These are phyloP conservation scores for Eimeria praecox DNA, from an alignment of 169 alveolate genomes.

Conservation along the genomic window DNA sequence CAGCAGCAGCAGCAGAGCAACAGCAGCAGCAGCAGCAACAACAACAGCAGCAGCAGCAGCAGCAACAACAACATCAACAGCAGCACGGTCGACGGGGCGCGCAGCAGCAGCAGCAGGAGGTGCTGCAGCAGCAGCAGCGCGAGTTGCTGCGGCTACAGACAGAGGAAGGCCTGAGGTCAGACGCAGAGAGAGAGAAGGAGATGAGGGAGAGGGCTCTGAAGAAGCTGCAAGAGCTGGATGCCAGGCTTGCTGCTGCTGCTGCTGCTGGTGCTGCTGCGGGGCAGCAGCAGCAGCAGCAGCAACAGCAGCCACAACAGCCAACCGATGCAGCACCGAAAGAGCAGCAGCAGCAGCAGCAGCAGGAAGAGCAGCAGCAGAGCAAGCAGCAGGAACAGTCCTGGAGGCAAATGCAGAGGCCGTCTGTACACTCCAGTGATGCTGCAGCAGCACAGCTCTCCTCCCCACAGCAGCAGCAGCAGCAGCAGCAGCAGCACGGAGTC, in stretches of 20 bases:
- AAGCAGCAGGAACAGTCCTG: slow-evolving; percentile 42
- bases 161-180: slow-evolving; percentile 46
- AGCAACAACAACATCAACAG: slow-evolving; percentile 21
- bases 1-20: slow-evolving; percentile 32
- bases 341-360: slow-evolving; percentile 43
- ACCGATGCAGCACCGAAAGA: slow-evolving; percentile 1
- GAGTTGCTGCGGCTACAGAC: slow-evolving; percentile 17
- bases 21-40: slow-evolving; percentile 43
- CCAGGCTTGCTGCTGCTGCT: slow-evolving; percentile 66
- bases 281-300: slow-evolving; percentile 23
- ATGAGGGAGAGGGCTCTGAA: slow-evolving; percentile 51
- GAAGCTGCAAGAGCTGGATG: slow-evolving; percentile 78
- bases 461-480: not conserved
- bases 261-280: slow-evolving; percentile 46
- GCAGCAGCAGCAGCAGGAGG: slow-evolving; percentile 58
- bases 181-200: slow-evolving; percentile 57
- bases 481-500: not conserved
- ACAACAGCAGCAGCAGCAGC: slow-evolving; percentile 47
- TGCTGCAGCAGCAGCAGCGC: slow-evolving; percentile 53
- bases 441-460: slow-evolving; percentile 39
- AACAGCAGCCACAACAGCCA: not conserved
- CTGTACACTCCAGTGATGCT: not conserved
- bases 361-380: slow-evolving; percentile 49
- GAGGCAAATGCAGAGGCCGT: not conserved
- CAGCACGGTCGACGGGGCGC: too few relatives aligned